A percentile compares a stretch with the other conserved stretches of the same genome.
Conservation (phyloP, 2,329 filamentous ascomycete species). For the Cordyceps fumosorosea region DNA sequence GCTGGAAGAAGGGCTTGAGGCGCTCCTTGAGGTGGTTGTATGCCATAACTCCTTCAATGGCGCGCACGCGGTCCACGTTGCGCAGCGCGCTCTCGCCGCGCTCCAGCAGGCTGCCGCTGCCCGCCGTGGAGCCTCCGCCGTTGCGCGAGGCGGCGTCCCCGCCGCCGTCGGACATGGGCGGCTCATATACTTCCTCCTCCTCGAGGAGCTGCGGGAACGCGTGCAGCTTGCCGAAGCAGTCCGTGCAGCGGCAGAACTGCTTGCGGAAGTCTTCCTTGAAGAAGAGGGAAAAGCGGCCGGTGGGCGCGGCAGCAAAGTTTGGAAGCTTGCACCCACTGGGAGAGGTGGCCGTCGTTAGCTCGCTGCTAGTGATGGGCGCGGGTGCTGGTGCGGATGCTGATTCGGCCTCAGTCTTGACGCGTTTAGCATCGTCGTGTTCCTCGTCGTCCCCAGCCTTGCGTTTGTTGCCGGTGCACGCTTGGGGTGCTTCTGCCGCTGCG, state of each 20-base stretch:
- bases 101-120: conserved; percentile 79
- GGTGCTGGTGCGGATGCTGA: conserved; percentile 20
- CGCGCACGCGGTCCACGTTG: conserved; percentile 85
- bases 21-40: conserved; percentile 96
- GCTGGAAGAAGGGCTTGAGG: conserved; percentile 88
- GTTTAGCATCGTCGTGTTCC: conserved; percentile 39
- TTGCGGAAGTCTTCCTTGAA: conserved; percentile 72
- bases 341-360: conserved; percentile 9
- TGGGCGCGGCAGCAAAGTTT: conserved; percentile 49
- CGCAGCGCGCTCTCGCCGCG: conserved; percentile 87
- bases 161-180: conserved; percentile 67
- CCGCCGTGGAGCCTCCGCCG: conserved; percentile 46
- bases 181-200: conserved; percentile 91
- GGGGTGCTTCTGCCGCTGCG: not conserved
- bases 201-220: conserved; percentile 77
- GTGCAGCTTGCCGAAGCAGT: conserved; percentile 70
- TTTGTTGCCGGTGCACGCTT: conserved; percentile 41
- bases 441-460: conserved; percentile 55
- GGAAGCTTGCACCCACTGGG: conserved; percentile 50
- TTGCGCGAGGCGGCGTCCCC: conserved; percentile 37
- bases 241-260: conserved; percentile 71
- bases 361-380: not conserved
- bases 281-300: conserved; percentile 71
- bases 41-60: conserved; percentile 95
- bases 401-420: conserved; percentile 39